A percentile compares a stretch with the other conserved stretches of the same genome.
Conservation (phyloP, 257 asterid genomes). For the Gynochthodes officinalis region DNA sequence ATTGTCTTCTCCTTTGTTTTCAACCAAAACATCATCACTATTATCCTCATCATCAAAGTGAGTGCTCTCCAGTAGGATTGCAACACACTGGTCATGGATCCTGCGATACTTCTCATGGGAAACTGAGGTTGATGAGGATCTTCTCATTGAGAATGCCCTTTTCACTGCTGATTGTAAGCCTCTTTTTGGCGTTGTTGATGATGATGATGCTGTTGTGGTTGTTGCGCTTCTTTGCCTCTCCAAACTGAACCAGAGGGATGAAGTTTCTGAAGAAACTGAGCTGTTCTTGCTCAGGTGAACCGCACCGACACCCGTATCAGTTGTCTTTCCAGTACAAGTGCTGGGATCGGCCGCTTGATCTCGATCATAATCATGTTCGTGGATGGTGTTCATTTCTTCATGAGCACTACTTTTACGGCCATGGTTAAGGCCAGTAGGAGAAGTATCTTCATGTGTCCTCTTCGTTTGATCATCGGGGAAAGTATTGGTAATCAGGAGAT, state of each 20-base stretch:
- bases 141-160: conserved; percentile 34
- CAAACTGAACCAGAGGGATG: conserved; percentile 12
- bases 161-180: conserved; percentile 29
- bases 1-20: background rate
- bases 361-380: background rate
- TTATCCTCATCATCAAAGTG: conserved; percentile 24
- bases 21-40: background rate
- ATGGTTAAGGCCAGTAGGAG: conserved; percentile 5
- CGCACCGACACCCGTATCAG: background rate
- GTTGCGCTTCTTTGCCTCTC: conserved; percentile 14
- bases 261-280: conserved; percentile 26
- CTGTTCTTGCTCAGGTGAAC: conserved; percentile 21
- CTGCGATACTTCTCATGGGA: conserved; percentile 43
- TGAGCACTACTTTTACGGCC: conserved; percentile 3
- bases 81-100: conserved; percentile 43
- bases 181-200: background rate
- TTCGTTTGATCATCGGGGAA: conserved; percentile 3
- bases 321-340: no score
- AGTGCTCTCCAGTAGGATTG: conserved; percentile 17
- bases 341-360: background rate
- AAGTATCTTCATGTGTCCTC: conserved; percentile 12
- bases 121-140: conserved; percentile 38
- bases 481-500: conserved; percentile 13
- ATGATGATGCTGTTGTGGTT: background rate
- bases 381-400: conserved; percentile 6